These are phyloP conservation scores for Magnolia changhungtana DNA, from an alignment of 164 flowering plant genomes.

Conservation along the genomic window DNA sequence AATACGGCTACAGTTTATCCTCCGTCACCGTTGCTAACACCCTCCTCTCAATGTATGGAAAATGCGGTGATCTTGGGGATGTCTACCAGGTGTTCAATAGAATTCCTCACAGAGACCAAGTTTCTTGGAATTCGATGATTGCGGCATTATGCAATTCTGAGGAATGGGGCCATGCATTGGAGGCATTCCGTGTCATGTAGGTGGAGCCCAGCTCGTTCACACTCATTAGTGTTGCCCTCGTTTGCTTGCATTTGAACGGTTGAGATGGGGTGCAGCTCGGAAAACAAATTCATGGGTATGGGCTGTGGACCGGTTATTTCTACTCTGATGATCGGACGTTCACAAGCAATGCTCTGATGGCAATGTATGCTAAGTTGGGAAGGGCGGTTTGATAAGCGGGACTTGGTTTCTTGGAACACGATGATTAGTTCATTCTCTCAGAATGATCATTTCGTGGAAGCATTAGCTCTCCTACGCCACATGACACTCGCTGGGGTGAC, in stretches of 20 bases:
- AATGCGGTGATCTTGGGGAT: slow-evolving; percentile 47
- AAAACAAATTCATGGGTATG: slow-evolving; percentile 61
- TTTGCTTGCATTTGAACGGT: slow-evolving; percentile 43
- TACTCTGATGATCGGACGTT: slow-evolving; percentile 32
- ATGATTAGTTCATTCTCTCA: slow-evolving; percentile 59
- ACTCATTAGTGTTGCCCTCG: slow-evolving; percentile 26
- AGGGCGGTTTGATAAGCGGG: slow-evolving; percentile 43
- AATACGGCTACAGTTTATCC: slow-evolving; percentile 41
- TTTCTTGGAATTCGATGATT: slow-evolving; percentile 75
- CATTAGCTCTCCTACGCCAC: slow-evolving; percentile 34
- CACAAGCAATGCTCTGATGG: slow-evolving; percentile 63
- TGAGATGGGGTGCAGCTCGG: slow-evolving; percentile 51
- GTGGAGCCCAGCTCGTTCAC: slow-evolving; percentile 19
- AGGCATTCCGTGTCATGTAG: slow-evolving; percentile 5
- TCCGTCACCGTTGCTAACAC: slow-evolving; percentile 62
- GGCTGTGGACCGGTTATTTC: slow-evolving; percentile 33
- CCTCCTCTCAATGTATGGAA: slow-evolving; percentile 58
- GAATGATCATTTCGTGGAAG: slow-evolving; percentile 51
- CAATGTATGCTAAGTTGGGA: slow-evolving; percentile 72
- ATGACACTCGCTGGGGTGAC: slow-evolving; percentile 49
- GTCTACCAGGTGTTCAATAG: slow-evolving; percentile 57
- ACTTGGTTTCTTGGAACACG: slow-evolving; percentile 80
- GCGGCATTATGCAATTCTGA: slow-evolving; percentile 51
- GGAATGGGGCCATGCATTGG: slow-evolving; percentile 65
- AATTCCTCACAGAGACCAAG: slow-evolving; percentile 59